These are phyloP conservation scores for Thermothielavioides terrestris DNA, from an alignment of 495 filamentous ascomycete genomes.

Conservation along the genomic window DNA sequence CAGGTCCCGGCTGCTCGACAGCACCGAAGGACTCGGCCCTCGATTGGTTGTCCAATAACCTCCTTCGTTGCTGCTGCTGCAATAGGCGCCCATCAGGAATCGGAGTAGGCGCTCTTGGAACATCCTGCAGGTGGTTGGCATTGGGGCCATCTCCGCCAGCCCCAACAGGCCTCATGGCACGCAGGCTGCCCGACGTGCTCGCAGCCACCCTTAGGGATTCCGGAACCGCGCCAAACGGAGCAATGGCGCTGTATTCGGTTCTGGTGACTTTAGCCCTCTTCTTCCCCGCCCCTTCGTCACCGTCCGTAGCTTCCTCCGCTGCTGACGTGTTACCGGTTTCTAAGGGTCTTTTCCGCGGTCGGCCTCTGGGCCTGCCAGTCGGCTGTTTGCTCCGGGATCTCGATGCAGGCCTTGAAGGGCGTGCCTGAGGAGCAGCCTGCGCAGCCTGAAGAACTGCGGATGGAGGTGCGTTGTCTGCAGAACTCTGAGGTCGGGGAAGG, in stretches of 20 bases:
- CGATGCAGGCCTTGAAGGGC: conserved; percentile 30
- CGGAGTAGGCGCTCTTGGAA: conserved; percentile 75
- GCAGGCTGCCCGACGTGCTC: conserved; percentile 77
- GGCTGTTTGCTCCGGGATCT: conserved; percentile 32
- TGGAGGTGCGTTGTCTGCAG: conserved; percentile 12
- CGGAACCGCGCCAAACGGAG: conserved; percentile 58
- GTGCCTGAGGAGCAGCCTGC: conserved; percentile 6
- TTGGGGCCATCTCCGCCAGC: conserved; percentile 41
- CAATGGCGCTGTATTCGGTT: conserved; percentile 57
- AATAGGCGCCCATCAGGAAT: conserved; percentile 41
- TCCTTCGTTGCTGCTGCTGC: conserved; percentile 22
- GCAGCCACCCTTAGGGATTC: conserved; percentile 82
- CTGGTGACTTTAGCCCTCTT: conserved; percentile 67
- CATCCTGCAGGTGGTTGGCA: conserved; percentile 57
- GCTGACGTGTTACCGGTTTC: conserved; percentile 51
- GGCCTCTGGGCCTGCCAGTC: conserved; percentile 38
- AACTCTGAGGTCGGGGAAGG: conserved; percentile 2
- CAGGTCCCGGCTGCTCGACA: conserved; percentile 13
- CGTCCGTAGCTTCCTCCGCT: conserved; percentile 64
- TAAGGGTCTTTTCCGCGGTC: conserved; percentile 37
- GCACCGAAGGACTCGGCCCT: conserved; percentile 16
- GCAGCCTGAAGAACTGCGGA: conserved; percentile 11
- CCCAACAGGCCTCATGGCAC: conserved; percentile 70
- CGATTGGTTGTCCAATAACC: conserved; percentile 10
- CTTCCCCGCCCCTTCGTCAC: conserved; percentile 51